Percentiles rank a stretch among this genome's conserved stretches.
These are phyloP conservation scores for Trichophyton rubrum DNA, from an alignment of 2,329 filamentous ascomycete species.

Conservation along the genomic window DNA sequence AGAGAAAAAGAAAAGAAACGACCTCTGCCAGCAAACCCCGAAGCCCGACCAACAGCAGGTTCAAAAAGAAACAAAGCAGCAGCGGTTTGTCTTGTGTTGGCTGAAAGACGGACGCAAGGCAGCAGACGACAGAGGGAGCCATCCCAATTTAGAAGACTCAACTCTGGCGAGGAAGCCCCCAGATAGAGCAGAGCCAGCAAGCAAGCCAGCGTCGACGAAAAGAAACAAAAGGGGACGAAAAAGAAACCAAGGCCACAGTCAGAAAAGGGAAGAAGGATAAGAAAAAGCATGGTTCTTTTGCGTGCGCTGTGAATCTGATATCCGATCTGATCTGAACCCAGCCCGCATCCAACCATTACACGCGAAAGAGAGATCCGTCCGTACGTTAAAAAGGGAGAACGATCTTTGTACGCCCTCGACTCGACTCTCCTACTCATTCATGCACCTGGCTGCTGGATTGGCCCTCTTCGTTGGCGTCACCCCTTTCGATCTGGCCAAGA, in stretches of 20 bases:
- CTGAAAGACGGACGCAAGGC: no score
- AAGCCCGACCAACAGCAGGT: neutral
- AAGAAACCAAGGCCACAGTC: neutral
- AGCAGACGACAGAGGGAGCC: no score
- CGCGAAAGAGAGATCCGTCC: constrained; percentile 2
- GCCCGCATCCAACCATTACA: neutral
- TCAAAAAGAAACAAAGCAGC: neutral
- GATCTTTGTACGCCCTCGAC: constrained; percentile 1
- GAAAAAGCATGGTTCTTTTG: neutral
- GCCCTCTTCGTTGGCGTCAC: neutral
- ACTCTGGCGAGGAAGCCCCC: neutral
- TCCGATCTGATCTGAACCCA: constrained; percentile 4
- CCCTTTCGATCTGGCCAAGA: constrained; percentile 1
- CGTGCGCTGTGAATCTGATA: constrained; percentile 1
- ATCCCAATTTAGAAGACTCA: no score
- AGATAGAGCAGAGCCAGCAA: neutral
- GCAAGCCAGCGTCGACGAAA: no score
- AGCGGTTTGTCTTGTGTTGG: neutral
- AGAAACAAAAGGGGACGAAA: neutral
- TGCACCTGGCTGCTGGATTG: neutral
- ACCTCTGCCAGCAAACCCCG: neutral
- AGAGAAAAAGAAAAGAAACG: neutral
- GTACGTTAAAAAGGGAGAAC: neutral
- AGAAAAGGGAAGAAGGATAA: neutral
- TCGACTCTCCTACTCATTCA: neutral